These are phyloP conservation scores for Cryptococcus sp. DNA, from an alignment of 1,284 basidiomycete genomes.

Conservation along the genomic window DNA sequence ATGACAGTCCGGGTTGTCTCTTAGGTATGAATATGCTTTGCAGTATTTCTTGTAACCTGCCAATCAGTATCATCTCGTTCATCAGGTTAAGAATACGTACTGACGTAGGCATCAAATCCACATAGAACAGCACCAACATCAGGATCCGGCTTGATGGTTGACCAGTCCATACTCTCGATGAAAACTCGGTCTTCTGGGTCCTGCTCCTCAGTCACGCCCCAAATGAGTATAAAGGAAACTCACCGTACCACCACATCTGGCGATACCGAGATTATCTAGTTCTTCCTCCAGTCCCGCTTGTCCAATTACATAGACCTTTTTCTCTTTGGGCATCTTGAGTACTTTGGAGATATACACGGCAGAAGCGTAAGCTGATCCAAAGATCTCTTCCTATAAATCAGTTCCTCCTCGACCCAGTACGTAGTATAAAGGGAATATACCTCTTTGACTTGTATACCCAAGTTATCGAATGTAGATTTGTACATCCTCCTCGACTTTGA, in stretches of 20 bases:
- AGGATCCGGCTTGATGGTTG: constrained; percentile 67
- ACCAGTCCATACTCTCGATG: constrained; percentile 64
- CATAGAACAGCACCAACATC: constrained; percentile 85
- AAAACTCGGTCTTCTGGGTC: constrained; percentile 77
- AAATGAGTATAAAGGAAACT: constrained; percentile 18
- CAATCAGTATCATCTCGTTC: background rate
- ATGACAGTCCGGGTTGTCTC: constrained; percentile 67
- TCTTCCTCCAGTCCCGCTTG: constrained; percentile 92
- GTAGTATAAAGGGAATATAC: constrained; percentile 53
- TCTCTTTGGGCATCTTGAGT: constrained; percentile 79
- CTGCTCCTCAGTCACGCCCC: constrained; percentile 48
- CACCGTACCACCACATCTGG: constrained; percentile 80
- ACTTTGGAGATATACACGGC: constrained; percentile 90
- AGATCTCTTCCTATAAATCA: constrained; percentile 75
- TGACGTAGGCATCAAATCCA: constrained; percentile 59
- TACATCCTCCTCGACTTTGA: constrained; percentile 83
- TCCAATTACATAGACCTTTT: constrained; percentile 95
- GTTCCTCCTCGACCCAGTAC: background rate
- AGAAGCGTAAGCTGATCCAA: constrained; percentile 89
- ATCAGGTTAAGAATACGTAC: constrained; percentile 20
- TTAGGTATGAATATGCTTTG: constrained; percentile 88
- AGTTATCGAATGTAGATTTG: constrained; percentile 83
- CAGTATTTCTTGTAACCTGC: constrained; percentile 86
- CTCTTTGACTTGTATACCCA: constrained; percentile 78
- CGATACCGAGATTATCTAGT: constrained; percentile 73